These are phyloP conservation scores for Fraxinus pennsylvanica DNA, from an alignment of 257 asterid genomes.

Conservation along the genomic window DNA sequence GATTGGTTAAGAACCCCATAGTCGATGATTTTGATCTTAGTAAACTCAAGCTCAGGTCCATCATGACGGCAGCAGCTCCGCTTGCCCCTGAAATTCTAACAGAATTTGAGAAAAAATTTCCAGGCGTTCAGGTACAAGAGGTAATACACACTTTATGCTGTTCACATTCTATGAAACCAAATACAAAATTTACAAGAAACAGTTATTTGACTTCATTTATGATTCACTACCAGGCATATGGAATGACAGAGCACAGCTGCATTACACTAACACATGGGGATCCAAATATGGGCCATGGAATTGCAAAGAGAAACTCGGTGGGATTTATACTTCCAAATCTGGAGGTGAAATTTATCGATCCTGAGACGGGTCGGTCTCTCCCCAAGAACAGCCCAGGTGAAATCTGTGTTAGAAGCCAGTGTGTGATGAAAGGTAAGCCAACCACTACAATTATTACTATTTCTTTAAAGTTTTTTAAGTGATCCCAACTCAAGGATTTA, in stretches of 20 bases:
- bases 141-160: conserved; percentile 28
- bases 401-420: conserved; percentile 87
- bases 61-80: conserved; percentile 98
- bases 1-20: conserved; percentile 80
- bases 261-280: conserved; percentile 76
- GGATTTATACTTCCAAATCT: conserved; percentile 91
- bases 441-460: background rate
- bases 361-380: conserved; percentile 66
- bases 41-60: conserved; percentile 65
- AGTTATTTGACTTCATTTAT: conserved; percentile 4
- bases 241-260: conserved; percentile 99
- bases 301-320: conserved; percentile 80
- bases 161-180: background rate
- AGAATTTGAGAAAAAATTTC: conserved; percentile 77
- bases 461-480: background rate
- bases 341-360: conserved; percentile 83
- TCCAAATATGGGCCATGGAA: conserved; percentile 49
- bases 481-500: background rate
- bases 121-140: conserved; percentile 84
- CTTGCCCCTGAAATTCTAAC: conserved; percentile 81
- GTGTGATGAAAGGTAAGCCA: conserved; percentile 81
- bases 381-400: conserved; percentile 77
- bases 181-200: background rate
- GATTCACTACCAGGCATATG: conserved; percentile 64
- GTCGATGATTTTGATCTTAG: conserved; percentile 78